phyloP scores from a whole-genome alignment of 495 filamentous ascomycete genomes.

The Penicillium diatomitis region DNA sequence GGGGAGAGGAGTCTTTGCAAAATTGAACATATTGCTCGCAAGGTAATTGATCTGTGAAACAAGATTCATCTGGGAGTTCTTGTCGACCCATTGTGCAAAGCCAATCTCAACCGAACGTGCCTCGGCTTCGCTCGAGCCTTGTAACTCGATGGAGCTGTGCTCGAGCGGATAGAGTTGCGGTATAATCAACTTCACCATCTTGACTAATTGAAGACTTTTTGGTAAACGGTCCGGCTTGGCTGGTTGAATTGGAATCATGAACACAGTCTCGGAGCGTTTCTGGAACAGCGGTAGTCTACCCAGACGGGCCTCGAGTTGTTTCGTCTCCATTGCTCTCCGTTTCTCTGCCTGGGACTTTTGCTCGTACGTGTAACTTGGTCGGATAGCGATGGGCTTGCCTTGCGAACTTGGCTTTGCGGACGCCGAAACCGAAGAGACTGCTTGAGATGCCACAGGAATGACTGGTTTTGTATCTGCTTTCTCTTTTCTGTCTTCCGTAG shows the following conservation, averaged over 20 bases:
- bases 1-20: conserved; percentile 47
- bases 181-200: conserved; percentile 58
- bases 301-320: conserved; percentile 75
- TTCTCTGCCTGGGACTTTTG: conserved; percentile 55
- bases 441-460: conserved; percentile 3
- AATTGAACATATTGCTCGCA: conserved; percentile 58
- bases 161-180: conserved; percentile 68
- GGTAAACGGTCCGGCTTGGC: conserved; percentile 54
- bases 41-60: conserved; percentile 73
- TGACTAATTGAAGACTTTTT: conserved; percentile 49
- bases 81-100: conserved; percentile 50
- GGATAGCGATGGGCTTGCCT: conserved; percentile 19
- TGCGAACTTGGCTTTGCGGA: neutral
- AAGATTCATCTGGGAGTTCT: conserved; percentile 52
- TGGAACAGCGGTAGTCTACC: conserved; percentile 57
- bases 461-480: conserved; percentile 40
- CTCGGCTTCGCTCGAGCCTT: conserved; percentile 51
- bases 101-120: conserved; percentile 52
- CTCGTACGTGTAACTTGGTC: conserved; percentile 40
- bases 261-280: conserved; percentile 60
- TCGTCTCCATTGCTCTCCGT: conserved; percentile 53
- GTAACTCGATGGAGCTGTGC: conserved; percentile 54
- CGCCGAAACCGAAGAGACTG: neutral
- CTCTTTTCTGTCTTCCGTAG: conserved; percentile 30
- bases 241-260: conserved; percentile 64